A percentile compares a stretch with the other conserved stretches of the same genome.
Conservation (phyloP, 1,139 yeast species). For the Pneumocystis sp. region DNA sequence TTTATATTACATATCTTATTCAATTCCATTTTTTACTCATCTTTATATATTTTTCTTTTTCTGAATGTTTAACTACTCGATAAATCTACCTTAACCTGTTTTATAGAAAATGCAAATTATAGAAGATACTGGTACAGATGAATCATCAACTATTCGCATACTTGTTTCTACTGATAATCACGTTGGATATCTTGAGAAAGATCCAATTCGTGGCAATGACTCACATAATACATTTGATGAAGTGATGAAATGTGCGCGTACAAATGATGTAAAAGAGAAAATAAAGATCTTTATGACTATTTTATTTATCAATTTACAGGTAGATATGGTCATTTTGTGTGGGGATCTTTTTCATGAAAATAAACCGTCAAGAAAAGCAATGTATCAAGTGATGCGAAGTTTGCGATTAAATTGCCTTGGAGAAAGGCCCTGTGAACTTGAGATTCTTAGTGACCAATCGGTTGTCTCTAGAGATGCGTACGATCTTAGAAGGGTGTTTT, state of each 20-base stretch:
- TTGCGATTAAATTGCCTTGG: constrained; percentile 66
- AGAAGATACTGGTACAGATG: not conserved
- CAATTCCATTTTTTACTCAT: not conserved
- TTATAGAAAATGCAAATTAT: not conserved
- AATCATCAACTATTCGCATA: constrained; percentile 42
- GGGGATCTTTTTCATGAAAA: constrained; percentile 89
- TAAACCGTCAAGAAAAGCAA: constrained; percentile 72
- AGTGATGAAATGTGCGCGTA: constrained; percentile 57
- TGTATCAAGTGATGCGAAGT: constrained; percentile 68
- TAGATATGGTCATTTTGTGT: constrained; percentile 80
- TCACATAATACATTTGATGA: constrained; percentile 80
- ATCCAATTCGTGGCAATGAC: constrained; percentile 82
- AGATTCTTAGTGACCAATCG: constrained; percentile 66
- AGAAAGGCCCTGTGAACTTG: constrained; percentile 75
- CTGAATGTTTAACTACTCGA: not conserved
- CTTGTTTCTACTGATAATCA: constrained; percentile 90
- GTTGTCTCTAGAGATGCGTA: constrained; percentile 39
- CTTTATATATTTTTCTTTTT: not conserved
- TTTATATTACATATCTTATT: not conserved
- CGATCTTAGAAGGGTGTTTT: constrained; percentile 4
- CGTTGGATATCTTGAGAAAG: constrained; percentile 83
- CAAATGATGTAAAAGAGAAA: constrained; percentile 33
- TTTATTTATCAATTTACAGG: constrained; percentile 15
- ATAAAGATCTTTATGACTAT: not conserved
- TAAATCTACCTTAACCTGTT: not conserved